Evolutionary conservation across 352 stramenopile species (phyloP).

Genomic region (Phytophthora boehmeriae): DNA sequence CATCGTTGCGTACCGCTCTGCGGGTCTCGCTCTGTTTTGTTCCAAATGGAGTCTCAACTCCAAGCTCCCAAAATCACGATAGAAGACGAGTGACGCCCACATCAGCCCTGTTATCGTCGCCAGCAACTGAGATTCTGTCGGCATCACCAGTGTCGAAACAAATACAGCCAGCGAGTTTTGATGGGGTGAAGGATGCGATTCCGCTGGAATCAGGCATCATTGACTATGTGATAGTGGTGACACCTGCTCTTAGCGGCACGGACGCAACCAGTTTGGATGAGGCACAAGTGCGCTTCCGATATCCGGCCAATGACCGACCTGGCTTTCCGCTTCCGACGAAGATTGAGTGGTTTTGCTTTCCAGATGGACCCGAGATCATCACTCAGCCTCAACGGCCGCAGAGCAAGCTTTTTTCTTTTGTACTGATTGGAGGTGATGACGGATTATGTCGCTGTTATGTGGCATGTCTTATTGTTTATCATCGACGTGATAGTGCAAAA

Average conservation of each 20-base stretch:
- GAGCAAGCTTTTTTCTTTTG: conserved; percentile 79
- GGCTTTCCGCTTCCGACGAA: conserved; percentile 83
- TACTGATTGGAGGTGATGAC: conserved; percentile 78
- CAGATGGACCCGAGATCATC: conserved; percentile 65
- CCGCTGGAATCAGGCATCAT: conserved; percentile 64
- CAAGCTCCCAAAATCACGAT: conserved; percentile 21
- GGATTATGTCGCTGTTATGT: conserved; percentile 75
- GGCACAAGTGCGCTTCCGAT: conserved; percentile 67
- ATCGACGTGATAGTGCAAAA: conserved; percentile 31
- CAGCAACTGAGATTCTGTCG: conserved; percentile 36
- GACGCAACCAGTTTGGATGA: conserved; percentile 34
- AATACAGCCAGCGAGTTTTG: conserved; percentile 14
- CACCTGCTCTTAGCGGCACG: conserved; percentile 12
- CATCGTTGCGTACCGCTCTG: conserved; percentile 64
- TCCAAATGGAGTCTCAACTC: conserved; percentile 27
- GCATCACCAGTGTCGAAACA: conserved; percentile 43
- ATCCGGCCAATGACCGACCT: conserved; percentile 54
- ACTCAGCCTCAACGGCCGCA: conserved; percentile 46
- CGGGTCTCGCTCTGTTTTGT: conserved; percentile 76
- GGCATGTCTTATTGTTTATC: conserved; percentile 79
- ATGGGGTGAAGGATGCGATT: conserved; percentile 20
- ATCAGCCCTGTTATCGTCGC: conserved; percentile 17
- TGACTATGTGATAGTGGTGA: conserved; percentile 84
- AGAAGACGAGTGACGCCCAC: conserved; percentile 26
- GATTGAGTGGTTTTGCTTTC: conserved; percentile 91